Base-by-base conservation (phyloP, 805 yeast species). In the Suhomyces prunicola region DNA sequence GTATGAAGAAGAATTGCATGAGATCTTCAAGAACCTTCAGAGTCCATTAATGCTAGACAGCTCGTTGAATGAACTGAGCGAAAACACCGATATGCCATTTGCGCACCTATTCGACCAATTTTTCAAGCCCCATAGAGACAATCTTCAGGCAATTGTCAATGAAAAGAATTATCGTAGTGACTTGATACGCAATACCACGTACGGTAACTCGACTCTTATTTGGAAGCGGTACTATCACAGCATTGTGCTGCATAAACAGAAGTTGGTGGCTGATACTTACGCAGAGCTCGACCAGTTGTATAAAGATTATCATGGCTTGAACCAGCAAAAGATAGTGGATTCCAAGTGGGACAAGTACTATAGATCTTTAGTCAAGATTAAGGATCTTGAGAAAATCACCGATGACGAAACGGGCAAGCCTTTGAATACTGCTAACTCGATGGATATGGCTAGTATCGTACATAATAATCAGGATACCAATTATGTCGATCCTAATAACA, bases 1-100 rank as follows among this genome's bases (percentile, higher is more conserved):
- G 33, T 67, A 66, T 50, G 74, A 73, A 50, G 59, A 61, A 7
- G 75, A 71, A 53, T 58, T 75, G 9, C 44, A 57, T 5, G 71
- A 64, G 29, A 56, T 74, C 8, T 57, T 70, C 31, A 54, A 60
- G 7, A 66, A 66, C 42, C 53, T 71, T 5, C 72, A 70, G 50
- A 66, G 70, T 57, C 79, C 78, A 1, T 57, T 70, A 23, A 65
- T 60, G 10, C 59, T 72, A 42, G 78, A 74, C 50, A 62, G 60
- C 6, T 57, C 61, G 9, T 59, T 73, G 33, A 51, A 50, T 6
- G 54, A 57, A 19, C 54, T 54, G 8, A 47, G 54, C 29, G 54
- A 51, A 8, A 23, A 23, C 22, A 24, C 40, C 26, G 41, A 10
- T 19, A 58, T 66, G 26, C 71, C 70, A 29, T 67, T 65, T 50